Conservation (phyloP, 108 stramenopile genomes). For the Nitzschia palea region DNA sequence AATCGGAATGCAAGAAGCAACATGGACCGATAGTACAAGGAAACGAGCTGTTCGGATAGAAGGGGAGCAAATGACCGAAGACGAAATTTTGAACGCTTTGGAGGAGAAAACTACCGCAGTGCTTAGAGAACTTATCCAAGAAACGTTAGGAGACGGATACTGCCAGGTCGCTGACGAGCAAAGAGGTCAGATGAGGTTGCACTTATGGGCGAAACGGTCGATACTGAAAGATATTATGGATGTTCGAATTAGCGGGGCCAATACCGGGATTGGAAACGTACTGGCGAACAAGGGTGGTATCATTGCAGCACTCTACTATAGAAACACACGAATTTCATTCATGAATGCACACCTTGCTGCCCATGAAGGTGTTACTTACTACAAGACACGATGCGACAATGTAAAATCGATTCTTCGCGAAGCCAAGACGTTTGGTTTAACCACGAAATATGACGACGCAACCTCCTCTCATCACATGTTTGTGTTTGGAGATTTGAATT, state of each 20-base stretch:
- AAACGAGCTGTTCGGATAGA: neutral
- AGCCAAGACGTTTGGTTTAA: constrained; percentile 27
- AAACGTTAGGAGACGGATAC: constrained; percentile 23
- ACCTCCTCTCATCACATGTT: constrained; percentile 46
- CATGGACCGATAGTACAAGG: constrained; percentile 8
- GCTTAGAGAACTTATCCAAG: constrained; percentile 16
- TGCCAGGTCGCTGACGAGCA: constrained; percentile 19
- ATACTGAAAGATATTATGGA: constrained; percentile 12
- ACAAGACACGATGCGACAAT: constrained; percentile 31
- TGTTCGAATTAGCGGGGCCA: constrained; percentile 34
- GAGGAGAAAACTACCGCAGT: constrained; percentile 13
- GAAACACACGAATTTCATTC: constrained; percentile 36
- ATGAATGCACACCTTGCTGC: constrained; percentile 46
- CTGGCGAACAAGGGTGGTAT: constrained; percentile 58
- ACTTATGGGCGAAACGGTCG: constrained; percentile 29
- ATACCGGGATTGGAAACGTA: constrained; percentile 44
- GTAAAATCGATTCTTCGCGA: constrained; percentile 32
- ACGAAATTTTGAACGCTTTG: constrained; percentile 11
- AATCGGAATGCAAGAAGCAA: constrained; percentile 53
- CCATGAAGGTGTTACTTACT: constrained; percentile 42
- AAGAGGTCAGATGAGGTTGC: constrained; percentile 53
- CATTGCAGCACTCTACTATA: constrained; percentile 37
- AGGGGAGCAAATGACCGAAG: constrained; percentile 13
- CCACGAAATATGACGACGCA: constrained; percentile 43
- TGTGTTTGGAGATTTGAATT: constrained; percentile 58